phyloP scores from a whole-genome alignment of 2,329 filamentous ascomycete genomes.

The Botrytis byssoidea region DNA sequence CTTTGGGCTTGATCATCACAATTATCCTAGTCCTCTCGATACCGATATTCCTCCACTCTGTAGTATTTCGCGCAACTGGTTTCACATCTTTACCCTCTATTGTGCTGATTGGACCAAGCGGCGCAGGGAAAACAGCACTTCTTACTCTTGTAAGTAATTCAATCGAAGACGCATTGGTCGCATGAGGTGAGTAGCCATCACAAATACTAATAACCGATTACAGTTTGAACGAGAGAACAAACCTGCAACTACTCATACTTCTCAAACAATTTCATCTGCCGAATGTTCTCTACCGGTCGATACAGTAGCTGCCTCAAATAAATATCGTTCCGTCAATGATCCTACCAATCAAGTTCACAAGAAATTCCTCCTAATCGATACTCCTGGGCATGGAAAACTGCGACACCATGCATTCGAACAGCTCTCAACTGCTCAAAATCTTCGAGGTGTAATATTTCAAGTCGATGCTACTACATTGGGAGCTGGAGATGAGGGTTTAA shows the following conservation, averaged over 20 bases:
- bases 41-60: slow-evolving; percentile 74
- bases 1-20: slow-evolving; percentile 64
- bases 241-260: slow-evolving; percentile 52
- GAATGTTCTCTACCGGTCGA: slow-evolving; percentile 55
- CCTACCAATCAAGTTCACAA: slow-evolving; percentile 57
- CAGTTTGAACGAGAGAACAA: slow-evolving; percentile 54
- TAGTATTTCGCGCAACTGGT: slow-evolving; percentile 64
- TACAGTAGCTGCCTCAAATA: slow-evolving; percentile 54
- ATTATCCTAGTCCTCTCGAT: slow-evolving; percentile 67
- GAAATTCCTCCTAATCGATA: slow-evolving; percentile 79
- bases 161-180: neutral
- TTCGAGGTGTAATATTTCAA: slow-evolving; percentile 78
- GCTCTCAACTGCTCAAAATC: slow-evolving; percentile 47
- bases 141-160: slow-evolving; percentile 63
- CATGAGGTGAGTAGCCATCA: slow-evolving; percentile 8
- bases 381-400: slow-evolving; percentile 93
- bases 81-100: slow-evolving; percentile 72
- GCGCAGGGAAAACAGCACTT: slow-evolving; percentile 83
- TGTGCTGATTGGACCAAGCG: slow-evolving; percentile 76
- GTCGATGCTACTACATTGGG: slow-evolving; percentile 76
- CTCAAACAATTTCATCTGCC: slow-evolving; percentile 57
- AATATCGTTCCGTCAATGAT: slow-evolving; percentile 66
- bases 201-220: slow-evolving; percentile 22
- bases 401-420: slow-evolving; percentile 64
- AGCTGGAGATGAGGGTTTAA: slow-evolving; percentile 56